phyloP scores from a whole-genome alignment of 2,329 filamentous ascomycete genomes.

The Cephalotrichum gorgonifer region DNA sequence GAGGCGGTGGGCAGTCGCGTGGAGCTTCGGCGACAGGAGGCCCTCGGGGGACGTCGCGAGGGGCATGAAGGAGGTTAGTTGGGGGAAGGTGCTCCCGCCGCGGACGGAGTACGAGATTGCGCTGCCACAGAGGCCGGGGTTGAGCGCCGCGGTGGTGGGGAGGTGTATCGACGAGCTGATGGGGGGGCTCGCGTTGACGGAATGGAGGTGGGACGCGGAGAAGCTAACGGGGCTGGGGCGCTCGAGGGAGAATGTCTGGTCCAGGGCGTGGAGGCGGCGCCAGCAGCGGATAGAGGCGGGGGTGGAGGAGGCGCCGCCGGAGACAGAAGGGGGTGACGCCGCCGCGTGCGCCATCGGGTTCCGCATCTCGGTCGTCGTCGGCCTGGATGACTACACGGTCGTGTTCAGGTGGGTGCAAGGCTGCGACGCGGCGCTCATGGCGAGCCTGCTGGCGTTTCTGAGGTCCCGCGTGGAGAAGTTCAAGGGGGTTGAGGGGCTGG shows the following conservation, averaged over 20 bases:
- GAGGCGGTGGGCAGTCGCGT: conserved; percentile 76
- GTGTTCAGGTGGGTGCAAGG: conserved; percentile 58
- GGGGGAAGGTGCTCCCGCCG: conserved; percentile 33
- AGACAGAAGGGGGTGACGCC: conserved; percentile 4
- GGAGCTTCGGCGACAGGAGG: conserved; percentile 66
- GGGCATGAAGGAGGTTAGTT: conserved; percentile 26
- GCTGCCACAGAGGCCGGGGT: not conserved
- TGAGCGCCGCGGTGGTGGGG: not conserved
- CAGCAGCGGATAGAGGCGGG: conserved; percentile 1
- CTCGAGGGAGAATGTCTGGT: conserved; percentile 67
- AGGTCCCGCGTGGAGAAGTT: conserved; percentile 23
- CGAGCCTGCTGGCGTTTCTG: conserved; percentile 79
- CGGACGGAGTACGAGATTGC: conserved; percentile 25
- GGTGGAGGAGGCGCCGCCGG: conserved; percentile 12
- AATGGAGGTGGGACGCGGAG: conserved; percentile 53
- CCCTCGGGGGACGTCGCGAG: conserved; percentile 41
- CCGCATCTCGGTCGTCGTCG: conserved; percentile 2
- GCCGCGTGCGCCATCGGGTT: conserved; percentile 7
- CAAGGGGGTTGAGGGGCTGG: not conserved
- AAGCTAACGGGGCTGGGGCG: conserved; percentile 49
- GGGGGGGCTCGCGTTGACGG: conserved; percentile 41
- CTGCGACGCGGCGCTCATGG: conserved; percentile 61
- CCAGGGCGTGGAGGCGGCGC: conserved; percentile 55
- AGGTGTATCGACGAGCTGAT: conserved; percentile 26
- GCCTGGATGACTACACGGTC: not conserved